Evolutionary conservation across 23 red algal genomes (phyloP).

Genomic region (Chondrus crispus): DNA sequence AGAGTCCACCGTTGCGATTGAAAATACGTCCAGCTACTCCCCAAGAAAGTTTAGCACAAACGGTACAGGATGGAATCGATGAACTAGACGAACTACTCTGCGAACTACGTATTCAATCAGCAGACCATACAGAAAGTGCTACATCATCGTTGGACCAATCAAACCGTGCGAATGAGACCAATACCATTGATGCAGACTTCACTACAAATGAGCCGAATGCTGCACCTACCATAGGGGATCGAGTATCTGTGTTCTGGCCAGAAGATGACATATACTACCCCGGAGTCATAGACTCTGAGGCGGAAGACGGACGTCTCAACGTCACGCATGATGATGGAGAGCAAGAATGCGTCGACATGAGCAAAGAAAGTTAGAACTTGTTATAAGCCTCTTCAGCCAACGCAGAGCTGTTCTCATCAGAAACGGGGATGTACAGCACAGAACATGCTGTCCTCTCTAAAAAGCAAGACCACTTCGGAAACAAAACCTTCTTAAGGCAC

Average conservation of each 20-base stretch:
- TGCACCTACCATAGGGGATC: neutral
- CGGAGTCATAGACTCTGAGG: neutral
- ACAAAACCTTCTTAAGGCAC: constrained; percentile 12
- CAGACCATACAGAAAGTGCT: neutral
- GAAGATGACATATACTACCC: neutral
- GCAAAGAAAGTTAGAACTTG: neutral
- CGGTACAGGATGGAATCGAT: constrained; percentile 27
- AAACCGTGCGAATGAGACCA: no score
- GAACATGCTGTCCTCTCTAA: neutral
- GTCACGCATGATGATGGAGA: neutral
- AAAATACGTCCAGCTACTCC: constrained; percentile 18
- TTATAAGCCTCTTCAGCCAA: neutral
- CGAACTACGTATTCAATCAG: neutral
- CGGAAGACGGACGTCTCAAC: neutral
- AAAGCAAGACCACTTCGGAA: constrained; percentile 22
- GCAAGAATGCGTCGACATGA: neutral
- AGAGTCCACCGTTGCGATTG: constrained; percentile 19
- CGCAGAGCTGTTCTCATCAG: no score
- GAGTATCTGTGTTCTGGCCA: neutral
- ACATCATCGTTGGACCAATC: neutral
- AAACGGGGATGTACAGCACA: neutral
- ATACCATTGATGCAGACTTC: neutral
- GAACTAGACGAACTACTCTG: neutral
- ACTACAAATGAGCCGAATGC: neutral
- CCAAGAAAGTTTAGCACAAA: constrained; percentile 1